These are phyloP conservation scores for Tardiomyces depauwii DNA, from an alignment of 1,139 yeast genomes.

Conservation along the genomic window DNA sequence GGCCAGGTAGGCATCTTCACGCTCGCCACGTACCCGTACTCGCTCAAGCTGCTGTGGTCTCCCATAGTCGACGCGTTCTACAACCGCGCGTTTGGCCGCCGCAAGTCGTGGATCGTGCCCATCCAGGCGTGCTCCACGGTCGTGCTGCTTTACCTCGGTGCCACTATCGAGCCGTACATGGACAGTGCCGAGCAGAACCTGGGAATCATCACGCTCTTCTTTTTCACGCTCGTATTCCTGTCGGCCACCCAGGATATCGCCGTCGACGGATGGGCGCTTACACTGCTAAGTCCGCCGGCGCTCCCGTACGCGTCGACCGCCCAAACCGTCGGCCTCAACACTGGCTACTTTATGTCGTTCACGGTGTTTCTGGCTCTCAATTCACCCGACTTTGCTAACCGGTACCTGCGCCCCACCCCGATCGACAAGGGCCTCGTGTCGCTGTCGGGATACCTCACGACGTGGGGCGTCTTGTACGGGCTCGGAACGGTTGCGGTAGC, in stretches of 20 bases:
- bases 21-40: conserved; percentile 89
- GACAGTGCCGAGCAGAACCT: conserved; percentile 46
- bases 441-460: conserved; percentile 59
- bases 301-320: conserved; percentile 95
- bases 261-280: conserved; percentile 98
- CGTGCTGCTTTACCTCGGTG: conserved; percentile 55
- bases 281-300: conserved; percentile 66
- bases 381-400: conserved; percentile 87
- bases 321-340: conserved; percentile 87
- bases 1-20: conserved; percentile 88
- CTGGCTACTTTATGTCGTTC: conserved; percentile 86
- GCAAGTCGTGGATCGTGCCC: conserved; percentile 93
- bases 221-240: conserved; percentile 67
- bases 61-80: conserved; percentile 91
- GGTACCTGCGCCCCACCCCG: conserved; percentile 57
- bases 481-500: conserved; percentile 52
- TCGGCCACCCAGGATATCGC: conserved; percentile 99
- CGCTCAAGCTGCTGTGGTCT: conserved; percentile 85
- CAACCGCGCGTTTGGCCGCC: conserved; percentile 54
- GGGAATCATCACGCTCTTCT: conserved; percentile 44
- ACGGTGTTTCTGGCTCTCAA: conserved; percentile 85
- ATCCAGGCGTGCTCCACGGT: conserved; percentile 69
- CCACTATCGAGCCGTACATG: conserved; percentile 44
- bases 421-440: conserved; percentile 54
- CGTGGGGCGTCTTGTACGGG: conserved; percentile 70